A percentile compares a stretch with the other conserved stretches of the same genome.
Conservation (phyloP, 208 protist species). For the Crithidia thermophila region DNA sequence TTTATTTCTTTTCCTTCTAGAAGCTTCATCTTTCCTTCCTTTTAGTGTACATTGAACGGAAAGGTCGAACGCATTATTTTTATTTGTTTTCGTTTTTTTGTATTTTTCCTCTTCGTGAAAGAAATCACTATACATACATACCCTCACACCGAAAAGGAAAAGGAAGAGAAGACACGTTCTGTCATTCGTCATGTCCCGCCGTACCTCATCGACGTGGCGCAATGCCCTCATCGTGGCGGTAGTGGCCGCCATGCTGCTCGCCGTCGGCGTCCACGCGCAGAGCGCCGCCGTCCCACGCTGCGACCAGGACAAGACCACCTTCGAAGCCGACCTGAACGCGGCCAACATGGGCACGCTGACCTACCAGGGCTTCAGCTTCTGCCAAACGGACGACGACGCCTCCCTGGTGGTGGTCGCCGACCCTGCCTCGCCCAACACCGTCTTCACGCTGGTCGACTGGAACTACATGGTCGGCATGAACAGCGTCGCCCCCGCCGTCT, state of each 20-base stretch:
- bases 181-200: neutral
- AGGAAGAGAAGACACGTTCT: neutral
- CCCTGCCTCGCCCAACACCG: constrained; percentile 13
- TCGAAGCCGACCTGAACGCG: neutral
- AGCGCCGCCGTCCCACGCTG: constrained; percentile 14
- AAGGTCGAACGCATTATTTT: neutral
- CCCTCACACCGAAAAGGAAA: neutral
- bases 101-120: neutral
- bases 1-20: too few relatives aligned
- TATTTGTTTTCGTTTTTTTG: too few relatives aligned
- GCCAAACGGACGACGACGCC: constrained; percentile 1
- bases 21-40: too few relatives aligned
- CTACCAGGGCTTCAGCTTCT: constrained; percentile 15
- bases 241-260: constrained; percentile 8
- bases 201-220: neutral
- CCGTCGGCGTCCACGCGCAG: constrained; percentile 13
- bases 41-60: too few relatives aligned
- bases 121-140: too few relatives aligned
- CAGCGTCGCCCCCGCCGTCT: constrained; percentile 15
- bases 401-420: constrained; percentile 20
- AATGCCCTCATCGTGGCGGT: constrained; percentile 8
- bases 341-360: neutral
- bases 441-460: constrained; percentile 43
- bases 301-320: constrained; percentile 8
- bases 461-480: constrained; percentile 36